A percentile compares a stretch with the other conserved stretches of the same genome.
Evolutionary conservation across 2,329 filamentous ascomycete species (phyloP).

Genomic region (Sclerotinia minor): DNA sequence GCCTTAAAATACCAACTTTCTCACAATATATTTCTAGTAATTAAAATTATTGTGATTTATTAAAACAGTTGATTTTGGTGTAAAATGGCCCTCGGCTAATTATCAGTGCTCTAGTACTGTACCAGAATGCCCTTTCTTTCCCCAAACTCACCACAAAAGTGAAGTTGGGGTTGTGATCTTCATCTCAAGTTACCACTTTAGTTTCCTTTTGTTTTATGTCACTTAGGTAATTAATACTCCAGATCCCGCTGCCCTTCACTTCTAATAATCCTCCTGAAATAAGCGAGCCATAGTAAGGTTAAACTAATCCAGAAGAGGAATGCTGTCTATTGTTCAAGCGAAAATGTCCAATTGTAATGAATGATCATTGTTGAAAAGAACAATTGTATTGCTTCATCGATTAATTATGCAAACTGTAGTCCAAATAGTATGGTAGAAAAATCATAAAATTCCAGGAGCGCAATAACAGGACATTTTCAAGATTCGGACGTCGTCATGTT

Average conservation of each 20-base stretch:
- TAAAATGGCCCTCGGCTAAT: too few relatives aligned
- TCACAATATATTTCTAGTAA: too few relatives aligned
- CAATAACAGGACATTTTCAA: neutral
- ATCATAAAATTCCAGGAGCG: neutral
- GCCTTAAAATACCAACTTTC: too few relatives aligned
- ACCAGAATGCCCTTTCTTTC: too few relatives aligned
- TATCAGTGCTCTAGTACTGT: too few relatives aligned
- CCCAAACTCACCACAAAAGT: too few relatives aligned
- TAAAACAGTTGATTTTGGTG: too few relatives aligned
- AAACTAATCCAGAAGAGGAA: neutral
- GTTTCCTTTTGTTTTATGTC: neutral
- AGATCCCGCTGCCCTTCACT: neutral
- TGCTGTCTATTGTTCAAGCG: neutral
- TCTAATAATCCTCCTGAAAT: constrained; percentile 9
- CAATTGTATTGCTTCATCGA: neutral
- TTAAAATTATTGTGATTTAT: too few relatives aligned
- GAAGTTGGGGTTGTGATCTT: neutral
- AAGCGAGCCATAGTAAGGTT: neutral
- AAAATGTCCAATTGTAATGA: neutral
- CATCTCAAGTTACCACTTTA: too few relatives aligned
- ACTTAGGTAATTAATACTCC: neutral
- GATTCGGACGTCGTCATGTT: neutral
- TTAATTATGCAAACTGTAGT: neutral
- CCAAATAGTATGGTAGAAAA: too few relatives aligned
- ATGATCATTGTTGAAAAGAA: rapidly evolving